These are phyloP conservation scores for Hirsutella minnesotensis DNA, from an alignment of 2,329 filamentous ascomycete genomes.

Conservation along the genomic window DNA sequence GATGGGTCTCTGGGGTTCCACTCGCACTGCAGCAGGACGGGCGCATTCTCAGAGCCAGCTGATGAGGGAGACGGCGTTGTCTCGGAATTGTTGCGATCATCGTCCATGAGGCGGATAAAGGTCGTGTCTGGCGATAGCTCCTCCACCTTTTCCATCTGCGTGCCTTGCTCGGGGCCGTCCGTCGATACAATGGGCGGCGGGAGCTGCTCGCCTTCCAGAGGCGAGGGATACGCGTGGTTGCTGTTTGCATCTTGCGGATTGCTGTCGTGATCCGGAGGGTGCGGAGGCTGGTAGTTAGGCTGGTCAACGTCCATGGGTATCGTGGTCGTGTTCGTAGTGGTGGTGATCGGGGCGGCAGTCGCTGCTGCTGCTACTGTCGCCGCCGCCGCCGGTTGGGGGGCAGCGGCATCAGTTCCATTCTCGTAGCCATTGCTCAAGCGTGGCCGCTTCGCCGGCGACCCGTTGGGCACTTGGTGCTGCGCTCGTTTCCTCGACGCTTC, in stretches of 20 bases:
- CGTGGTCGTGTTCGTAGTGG: slow-evolving; percentile 22
- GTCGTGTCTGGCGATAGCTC: slow-evolving; percentile 48
- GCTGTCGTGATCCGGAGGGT: slow-evolving; percentile 7
- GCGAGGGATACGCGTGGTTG: slow-evolving; percentile 54
- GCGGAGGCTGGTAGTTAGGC: slow-evolving; percentile 18
- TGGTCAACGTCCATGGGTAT: slow-evolving; percentile 51
- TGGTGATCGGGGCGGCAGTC: slow-evolving; percentile 33
- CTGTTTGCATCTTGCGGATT: slow-evolving; percentile 20
- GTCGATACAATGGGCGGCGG: slow-evolving; percentile 42
- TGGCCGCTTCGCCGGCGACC: slow-evolving; percentile 45
- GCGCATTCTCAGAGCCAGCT: slow-evolving; percentile 35
- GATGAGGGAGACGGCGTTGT: slow-evolving; percentile 24
- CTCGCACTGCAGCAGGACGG: slow-evolving; percentile 56
- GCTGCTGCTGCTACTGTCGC: slow-evolving; percentile 24
- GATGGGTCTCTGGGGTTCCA: slow-evolving; percentile 55
- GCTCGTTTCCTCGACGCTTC: slow-evolving; percentile 38
- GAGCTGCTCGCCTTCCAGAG: slow-evolving; percentile 44
- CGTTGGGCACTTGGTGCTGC: slow-evolving; percentile 34
- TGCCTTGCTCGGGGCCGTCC: slow-evolving; percentile 51
- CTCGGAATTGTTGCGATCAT: slow-evolving; percentile 21
- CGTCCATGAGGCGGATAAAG: slow-evolving; percentile 44
- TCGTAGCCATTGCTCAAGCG: slow-evolving; percentile 52
- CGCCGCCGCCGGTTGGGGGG: slow-evolving; percentile 21
- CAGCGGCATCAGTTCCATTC: slow-evolving; percentile 34
- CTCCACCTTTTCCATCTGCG: slow-evolving; percentile 51